Percentiles rank a stretch among this genome's conserved stretches.
Conservation (phyloP, 163 green algal genomes). For the Coccomyxa subellipsoidea region DNA sequence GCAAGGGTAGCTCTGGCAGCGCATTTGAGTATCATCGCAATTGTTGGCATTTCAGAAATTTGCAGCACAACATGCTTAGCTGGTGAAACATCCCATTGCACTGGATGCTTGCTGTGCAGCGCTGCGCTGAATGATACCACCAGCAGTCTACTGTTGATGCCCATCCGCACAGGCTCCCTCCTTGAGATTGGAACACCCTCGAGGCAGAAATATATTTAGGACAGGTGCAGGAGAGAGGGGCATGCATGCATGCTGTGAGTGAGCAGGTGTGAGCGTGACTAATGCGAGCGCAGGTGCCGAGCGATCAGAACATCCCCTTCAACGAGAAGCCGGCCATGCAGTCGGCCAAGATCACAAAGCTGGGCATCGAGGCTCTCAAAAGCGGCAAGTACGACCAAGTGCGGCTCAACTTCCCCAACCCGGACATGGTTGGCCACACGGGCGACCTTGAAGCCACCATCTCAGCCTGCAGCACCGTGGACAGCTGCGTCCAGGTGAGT, state of each 20-base stretch:
- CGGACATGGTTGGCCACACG: constrained; percentile 97
- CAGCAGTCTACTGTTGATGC: too few species aligned
- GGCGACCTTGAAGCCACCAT: constrained; percentile 63
- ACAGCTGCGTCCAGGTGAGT: constrained; percentile 68
- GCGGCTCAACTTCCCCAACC: constrained; percentile 92
- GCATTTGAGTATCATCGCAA: background rate
- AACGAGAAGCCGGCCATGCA: constrained; percentile 95
- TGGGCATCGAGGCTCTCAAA: constrained; percentile 78
- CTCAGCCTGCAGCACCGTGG: constrained; percentile 62
- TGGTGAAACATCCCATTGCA: too few species aligned
- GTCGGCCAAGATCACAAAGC: constrained; percentile 84
- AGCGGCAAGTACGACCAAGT: constrained; percentile 62
- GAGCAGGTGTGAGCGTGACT: background rate
- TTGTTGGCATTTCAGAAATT: background rate
- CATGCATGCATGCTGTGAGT: background rate
- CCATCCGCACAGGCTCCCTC: too few species aligned
- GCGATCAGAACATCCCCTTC: constrained; percentile 89
- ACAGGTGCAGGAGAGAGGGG: too few species aligned
- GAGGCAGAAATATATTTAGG: too few species aligned
- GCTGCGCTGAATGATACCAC: too few species aligned
- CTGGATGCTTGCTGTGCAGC: too few species aligned
- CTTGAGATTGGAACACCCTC: too few species aligned
- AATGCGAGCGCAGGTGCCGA: constrained; percentile 58
- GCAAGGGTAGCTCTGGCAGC: too few species aligned
- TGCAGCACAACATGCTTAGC: background rate